Evolutionary conservation across 2,329 filamentous ascomycete species (phyloP), one percentile per base, ranked within the genome.

Genomic region (Arthrocladium fulminans): DNA sequence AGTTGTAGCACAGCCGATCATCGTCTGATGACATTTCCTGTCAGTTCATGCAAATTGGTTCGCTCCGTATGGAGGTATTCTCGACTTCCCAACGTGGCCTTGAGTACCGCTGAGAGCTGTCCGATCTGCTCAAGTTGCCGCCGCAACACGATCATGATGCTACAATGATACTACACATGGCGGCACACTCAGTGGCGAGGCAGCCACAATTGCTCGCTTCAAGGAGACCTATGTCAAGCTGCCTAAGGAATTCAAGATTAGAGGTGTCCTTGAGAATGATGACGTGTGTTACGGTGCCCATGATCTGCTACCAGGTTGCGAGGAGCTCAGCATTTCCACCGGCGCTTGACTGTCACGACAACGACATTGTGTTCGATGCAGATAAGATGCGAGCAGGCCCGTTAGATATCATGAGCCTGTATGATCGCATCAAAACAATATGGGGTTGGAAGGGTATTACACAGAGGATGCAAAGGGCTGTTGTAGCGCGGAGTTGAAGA

Each of bases 111-210:
- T 80, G 87, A 41, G 89, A 97, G 65, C 68, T 97, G 76, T 75
- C 96, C 0, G 76, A 77, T 2, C 73, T 94, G 0, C 73, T 96
- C 6, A 81, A 80, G 46, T 71, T 97, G 0, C 86, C 88, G 0
- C 76, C 81, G 15, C 88, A 95, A 63, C 75, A 81, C 55, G 73
- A 97, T 58, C 80, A 81, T 24, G 88, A 96, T 62, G 90, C 90
- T 1, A 82, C 97, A 48, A 94, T 96, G 86, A 88, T 97, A 48
- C 61, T 97, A 7, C 90, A 97, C 62, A 86, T 97, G 78, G 90
- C 13, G 90, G 90, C 7, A 79, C 84, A 0, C 96, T 90, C 60
- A 89, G 89, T 4, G 87, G 94, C 63, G 97, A 94, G 64, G 71
- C 66, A 8, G 86, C 84, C 0, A 89, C 88, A 0, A 68, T 95